Percentiles rank a stretch among this genome's conserved stretches.
Conservation (phyloP, 768 basidiomycete species). For the Panaeolus papilionaceus region DNA sequence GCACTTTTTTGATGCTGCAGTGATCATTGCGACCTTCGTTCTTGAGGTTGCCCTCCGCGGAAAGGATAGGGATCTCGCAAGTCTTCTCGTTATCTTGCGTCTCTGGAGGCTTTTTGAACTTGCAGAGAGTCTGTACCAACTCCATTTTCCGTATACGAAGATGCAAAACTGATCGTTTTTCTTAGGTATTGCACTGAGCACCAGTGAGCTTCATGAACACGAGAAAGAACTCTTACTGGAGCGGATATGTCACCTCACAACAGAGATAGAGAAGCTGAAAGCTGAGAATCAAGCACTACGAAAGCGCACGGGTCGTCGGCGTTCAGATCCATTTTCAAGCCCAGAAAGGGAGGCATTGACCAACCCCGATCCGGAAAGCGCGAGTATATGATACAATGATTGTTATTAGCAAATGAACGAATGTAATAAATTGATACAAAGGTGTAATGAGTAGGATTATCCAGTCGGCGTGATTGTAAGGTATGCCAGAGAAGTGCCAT, state of each 20-base stretch:
- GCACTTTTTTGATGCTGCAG: conserved; percentile 76
- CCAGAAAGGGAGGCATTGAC: background rate
- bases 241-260: conserved; percentile 51
- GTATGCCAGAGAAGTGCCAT: conserved; percentile 17
- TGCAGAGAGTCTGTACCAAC: conserved; percentile 47
- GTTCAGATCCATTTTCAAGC: conserved; percentile 3
- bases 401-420: conserved; percentile 6
- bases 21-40: conserved; percentile 76
- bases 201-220: conserved; percentile 72
- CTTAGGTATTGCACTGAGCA: conserved; percentile 76
- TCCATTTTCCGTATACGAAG: background rate
- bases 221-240: conserved; percentile 53
- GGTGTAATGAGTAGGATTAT: conserved; percentile 1
- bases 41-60: conserved; percentile 76
- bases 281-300: conserved; percentile 64
- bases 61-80: conserved; percentile 71
- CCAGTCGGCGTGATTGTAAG: conserved; percentile 7
- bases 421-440: conserved; percentile 11
- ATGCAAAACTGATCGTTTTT: conserved; percentile 15
- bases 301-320: conserved; percentile 36
- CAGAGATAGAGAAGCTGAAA: conserved; percentile 49
- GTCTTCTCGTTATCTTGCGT: conserved; percentile 74
- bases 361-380: background rate
- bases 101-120: conserved; percentile 84
- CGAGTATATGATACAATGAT: conserved; percentile 3